A percentile compares a stretch with the other conserved stretches of the same genome.
phyloP scores from a whole-genome alignment of 1,139 yeast species.

The Protomyces inundatus region DNA sequence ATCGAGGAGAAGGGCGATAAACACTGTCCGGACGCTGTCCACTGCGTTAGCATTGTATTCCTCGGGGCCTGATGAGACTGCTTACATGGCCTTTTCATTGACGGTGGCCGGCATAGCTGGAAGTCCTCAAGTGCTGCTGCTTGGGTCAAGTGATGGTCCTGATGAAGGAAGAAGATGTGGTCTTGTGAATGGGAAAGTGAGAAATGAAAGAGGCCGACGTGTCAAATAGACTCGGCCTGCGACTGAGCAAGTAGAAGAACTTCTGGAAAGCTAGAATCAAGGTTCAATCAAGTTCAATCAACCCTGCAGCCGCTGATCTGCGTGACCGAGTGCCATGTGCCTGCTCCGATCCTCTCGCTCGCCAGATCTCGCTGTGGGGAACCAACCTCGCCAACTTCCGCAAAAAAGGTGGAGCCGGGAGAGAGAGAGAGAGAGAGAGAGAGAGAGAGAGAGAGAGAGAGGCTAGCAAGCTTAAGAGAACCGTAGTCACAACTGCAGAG shows the following conservation, averaged over 20 bases:
- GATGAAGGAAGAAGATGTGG: not conserved
- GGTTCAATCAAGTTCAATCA: too few species aligned
- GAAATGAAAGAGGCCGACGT: not conserved
- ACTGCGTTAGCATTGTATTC: not conserved
- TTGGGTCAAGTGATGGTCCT: not conserved
- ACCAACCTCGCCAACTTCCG: too few species aligned
- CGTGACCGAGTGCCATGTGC: too few species aligned
- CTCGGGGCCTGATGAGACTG: not conserved
- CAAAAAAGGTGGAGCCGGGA: too few species aligned
- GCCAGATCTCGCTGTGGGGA: too few species aligned
- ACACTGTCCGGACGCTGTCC: conserved; percentile 11
- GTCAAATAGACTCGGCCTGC: not conserved
- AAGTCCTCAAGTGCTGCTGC: not conserved
- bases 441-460: too few species aligned
- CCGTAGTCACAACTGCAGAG: too few species aligned
- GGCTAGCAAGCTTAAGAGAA: too few species aligned
- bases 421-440: too few species aligned
- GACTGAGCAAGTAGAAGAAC: not conserved
- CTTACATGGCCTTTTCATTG: conserved; percentile 14
- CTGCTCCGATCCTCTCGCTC: too few species aligned
- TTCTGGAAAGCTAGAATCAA: too few species aligned
- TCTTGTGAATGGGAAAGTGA: not conserved
- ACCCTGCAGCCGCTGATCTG: too few species aligned
- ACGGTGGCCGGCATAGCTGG: not conserved
- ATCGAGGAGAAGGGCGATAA: conserved; percentile 18